A percentile compares a stretch with the other conserved stretches of the same genome.
Conservation (phyloP, 192 early-diverging fungal species). For the Chytriomyces hyalinus region DNA sequence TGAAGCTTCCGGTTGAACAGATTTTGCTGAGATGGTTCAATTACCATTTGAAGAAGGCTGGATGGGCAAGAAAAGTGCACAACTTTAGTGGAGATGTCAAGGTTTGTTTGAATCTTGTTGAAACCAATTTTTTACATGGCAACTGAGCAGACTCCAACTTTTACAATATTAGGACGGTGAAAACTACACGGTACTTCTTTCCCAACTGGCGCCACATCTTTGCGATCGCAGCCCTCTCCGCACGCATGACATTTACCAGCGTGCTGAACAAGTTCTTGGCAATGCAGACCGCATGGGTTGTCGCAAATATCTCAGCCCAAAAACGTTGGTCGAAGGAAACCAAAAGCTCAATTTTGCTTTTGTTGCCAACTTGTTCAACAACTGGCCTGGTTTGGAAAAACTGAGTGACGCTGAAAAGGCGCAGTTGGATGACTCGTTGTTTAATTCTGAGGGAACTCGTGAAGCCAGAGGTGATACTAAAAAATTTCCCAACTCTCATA, state of each 20-base stretch:
- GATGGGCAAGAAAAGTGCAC: constrained; percentile 79
- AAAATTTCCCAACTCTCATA: background rate
- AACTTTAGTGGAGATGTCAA: constrained; percentile 94
- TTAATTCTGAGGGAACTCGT: constrained; percentile 80
- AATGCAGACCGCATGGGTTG: constrained; percentile 93
- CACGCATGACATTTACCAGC: constrained; percentile 72
- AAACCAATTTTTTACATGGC: background rate
- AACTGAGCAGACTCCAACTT: background rate
- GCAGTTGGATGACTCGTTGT: constrained; percentile 78
- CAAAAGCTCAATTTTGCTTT: constrained; percentile 98
- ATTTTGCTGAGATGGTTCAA: constrained; percentile 99
- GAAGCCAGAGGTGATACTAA: constrained; percentile 72
- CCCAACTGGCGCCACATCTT: constrained; percentile 82
- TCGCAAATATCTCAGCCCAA: constrained; percentile 92
- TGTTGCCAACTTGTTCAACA: constrained; percentile 98
- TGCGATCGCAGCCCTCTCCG: constrained; percentile 85
- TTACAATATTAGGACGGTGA: constrained; percentile 74
- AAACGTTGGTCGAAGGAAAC: constrained; percentile 94
- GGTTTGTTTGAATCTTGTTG: constrained; percentile 23
- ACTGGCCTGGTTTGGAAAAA: constrained; percentile 90
- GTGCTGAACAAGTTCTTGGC: constrained; percentile 88
- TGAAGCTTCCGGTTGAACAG: constrained; percentile 93
- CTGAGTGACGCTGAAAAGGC: constrained; percentile 88
- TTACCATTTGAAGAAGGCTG: constrained; percentile 95
- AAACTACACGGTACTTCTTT: constrained; percentile 93